A percentile compares a stretch with the other conserved stretches of the same genome.
These are phyloP conservation scores for Ophiocordyceps sinensis DNA, from an alignment of 2,329 filamentous ascomycete genomes.

Conservation along the genomic window DNA sequence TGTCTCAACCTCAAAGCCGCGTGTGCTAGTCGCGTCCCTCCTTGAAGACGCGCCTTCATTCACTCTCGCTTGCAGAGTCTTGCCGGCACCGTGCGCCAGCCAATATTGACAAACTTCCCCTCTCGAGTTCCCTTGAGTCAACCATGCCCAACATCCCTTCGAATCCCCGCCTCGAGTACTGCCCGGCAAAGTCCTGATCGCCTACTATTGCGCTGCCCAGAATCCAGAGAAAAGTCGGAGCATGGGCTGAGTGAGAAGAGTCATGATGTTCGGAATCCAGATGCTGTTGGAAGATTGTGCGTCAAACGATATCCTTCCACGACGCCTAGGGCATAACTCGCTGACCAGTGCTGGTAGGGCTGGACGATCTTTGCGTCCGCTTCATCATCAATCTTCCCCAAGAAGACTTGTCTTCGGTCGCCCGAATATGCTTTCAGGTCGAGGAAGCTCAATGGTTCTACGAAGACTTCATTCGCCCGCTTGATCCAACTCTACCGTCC, in stretches of 20 bases:
- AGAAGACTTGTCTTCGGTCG: constrained; percentile 78
- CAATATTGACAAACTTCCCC: background rate
- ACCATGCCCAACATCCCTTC: constrained; percentile 19
- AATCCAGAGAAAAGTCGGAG: constrained; percentile 4
- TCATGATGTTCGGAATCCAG: constrained; percentile 59
- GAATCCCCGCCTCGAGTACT: constrained; percentile 14
- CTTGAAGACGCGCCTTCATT: background rate
- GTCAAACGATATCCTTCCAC: constrained; percentile 9
- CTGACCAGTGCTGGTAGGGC: constrained; percentile 40
- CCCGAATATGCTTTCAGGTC: constrained; percentile 94
- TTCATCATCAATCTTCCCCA: constrained; percentile 95
- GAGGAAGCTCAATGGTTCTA: constrained; percentile 99
- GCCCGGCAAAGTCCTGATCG: constrained; percentile 17
- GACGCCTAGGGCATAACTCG: background rate
- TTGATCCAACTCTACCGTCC: constrained; percentile 72
- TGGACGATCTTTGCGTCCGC: constrained; percentile 94
- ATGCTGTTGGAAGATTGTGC: constrained; percentile 85
- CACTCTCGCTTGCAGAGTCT: background rate
- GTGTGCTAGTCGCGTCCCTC: background rate
- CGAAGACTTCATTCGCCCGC: constrained; percentile 93
- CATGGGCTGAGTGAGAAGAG: constrained; percentile 18
- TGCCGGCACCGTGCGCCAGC: background rate
- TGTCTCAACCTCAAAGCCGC: background rate
- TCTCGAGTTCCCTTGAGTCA: constrained; percentile 2
- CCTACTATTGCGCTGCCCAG: background rate